Evolutionary conservation across 768 basidiomycete genomes (phyloP).

Genomic region (Termitomyces sp.): DNA sequence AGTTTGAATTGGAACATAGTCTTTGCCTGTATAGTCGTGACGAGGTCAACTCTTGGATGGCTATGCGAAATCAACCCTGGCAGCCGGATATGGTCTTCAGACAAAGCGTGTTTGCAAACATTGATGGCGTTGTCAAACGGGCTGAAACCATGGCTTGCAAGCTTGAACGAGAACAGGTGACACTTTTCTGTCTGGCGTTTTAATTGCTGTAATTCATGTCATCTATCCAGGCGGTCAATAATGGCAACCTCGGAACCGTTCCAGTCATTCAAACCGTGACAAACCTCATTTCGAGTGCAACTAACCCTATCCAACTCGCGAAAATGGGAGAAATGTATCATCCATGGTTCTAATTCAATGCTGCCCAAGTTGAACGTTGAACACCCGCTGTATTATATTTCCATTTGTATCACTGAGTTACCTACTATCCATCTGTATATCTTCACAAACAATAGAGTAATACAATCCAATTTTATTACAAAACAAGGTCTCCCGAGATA

Average conservation of each 20-base stretch:
- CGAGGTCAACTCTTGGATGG: conserved; percentile 80
- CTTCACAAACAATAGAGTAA: not conserved
- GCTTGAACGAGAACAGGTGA: conserved; percentile 78
- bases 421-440: not conserved
- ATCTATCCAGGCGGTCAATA: conserved; percentile 30
- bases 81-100: conserved; percentile 58
- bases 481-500: not conserved
- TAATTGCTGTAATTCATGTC: conserved; percentile 16
- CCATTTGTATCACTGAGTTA: conserved; percentile 1
- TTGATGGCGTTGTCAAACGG: conserved; percentile 72
- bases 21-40: conserved; percentile 90
- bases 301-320: conserved; percentile 80
- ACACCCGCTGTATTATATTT: conserved; percentile 8
- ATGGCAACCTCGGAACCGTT: conserved; percentile 32
- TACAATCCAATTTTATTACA: not conserved
- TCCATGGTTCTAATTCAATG: conserved; percentile 69
- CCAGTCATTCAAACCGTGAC: conserved; percentile 81
- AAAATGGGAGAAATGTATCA: conserved; percentile 84
- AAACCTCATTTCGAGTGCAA: conserved; percentile 80
- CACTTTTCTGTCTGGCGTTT: not conserved
- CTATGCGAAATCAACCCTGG: conserved; percentile 53
- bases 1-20: conserved; percentile 93
- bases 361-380: conserved; percentile 3
- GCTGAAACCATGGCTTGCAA: conserved; percentile 87
- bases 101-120: conserved; percentile 47